Evolutionary conservation across 1,284 basidiomycete genomes (phyloP), one percentile per base, ranked within the genome.

Genomic region (Lignosus rhinocerotis): DNA sequence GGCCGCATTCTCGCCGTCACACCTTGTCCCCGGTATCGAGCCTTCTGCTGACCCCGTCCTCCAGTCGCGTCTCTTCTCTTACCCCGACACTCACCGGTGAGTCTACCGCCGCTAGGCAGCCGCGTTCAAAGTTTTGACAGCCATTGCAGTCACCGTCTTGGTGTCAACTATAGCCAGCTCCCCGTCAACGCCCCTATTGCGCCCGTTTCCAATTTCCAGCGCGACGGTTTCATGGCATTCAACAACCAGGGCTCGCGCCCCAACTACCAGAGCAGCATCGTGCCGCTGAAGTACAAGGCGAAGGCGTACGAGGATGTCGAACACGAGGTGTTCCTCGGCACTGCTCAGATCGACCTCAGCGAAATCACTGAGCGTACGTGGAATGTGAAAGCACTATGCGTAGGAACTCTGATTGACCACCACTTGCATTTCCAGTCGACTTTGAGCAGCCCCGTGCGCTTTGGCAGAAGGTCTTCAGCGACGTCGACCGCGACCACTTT

Each of bases 21-120:
- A 97, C 73, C 75, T 88, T 51, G 77, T 96, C 3, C 91, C 91
- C 1, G 96, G 94, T 72, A 84, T 95, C 67, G 95, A 96, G 79
- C 83, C 93, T 36, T 88, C 90, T 16, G 84, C 87, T 38, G 95
- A 97, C 75, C 95, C 95, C 16, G 91, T 97, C 61, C 81, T 97
- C 63, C 95, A 97, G 74, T 90, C 90, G 31, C 92, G 95, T 62
- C 83, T 97, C 42, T 97, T 96, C 86, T 93, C 93, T 10, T 98
- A 98, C 81, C 92, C 94, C 5, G 95, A 97, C 73, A 93, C 95
- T 7, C 94, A 96, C 74, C 87, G 66, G 66, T 63, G 19, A 16
- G 60, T 33, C 12, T 39, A 6, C 19, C 38, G 34, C 6, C 4
- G 17, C 0, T 3, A 6, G 2, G 7, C 25, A 30, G 34, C 21